Base-by-base conservation (phyloP, 768 basidiomycete species). In the Tephrocybe sp. region DNA sequence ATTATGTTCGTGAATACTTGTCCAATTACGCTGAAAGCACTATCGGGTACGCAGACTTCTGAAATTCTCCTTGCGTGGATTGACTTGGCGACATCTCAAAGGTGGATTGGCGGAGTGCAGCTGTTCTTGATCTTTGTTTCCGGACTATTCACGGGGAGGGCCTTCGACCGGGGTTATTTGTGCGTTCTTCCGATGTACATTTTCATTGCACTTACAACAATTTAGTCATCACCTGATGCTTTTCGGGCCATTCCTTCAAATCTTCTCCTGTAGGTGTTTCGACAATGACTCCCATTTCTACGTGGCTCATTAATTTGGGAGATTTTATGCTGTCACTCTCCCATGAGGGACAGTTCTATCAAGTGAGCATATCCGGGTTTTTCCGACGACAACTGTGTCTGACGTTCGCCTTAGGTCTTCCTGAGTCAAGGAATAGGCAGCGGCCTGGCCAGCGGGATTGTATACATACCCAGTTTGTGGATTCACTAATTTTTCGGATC, bases 21-120 rank as follows among this genome's bases (percentile, higher is more conserved):
- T n/a, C n/a, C n/a, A n/a, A n/a, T n/a, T n/a, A n/a, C n/a, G n/a
- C n/a, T n/a, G n/a, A n/a, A n/a, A n/a, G n/a, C n/a, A n/a, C n/a
- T n/a, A n/a, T n/a, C n/a, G n/a, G n/a, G n/a, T n/a, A n/a, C n/a
- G n/a, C n/a, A n/a, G n/a, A n/a, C n/a, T n/a, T n/a, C n/a, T n/a
- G n/a, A n/a, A n/a, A n/a, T n/a, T n/a, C n/a, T n/a, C n/a, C n/a
- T n/a, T n/a, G n/a, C n/a, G n/a, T n/a, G n/a, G n/a, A n/a, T n/a
- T n/a, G n/a, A n/a, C n/a, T n/a, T n/a, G n/a, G n/a, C n/a, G 15
- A n/a, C 15, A n/a, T 34, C 15, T 28, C 37, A 74, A n/a, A n/a
- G 72, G 19, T 74, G 72, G 72, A 74, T 83, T 30, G 82, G 80
- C 6, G 77, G 80, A 2, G 60, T 69, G 1, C 80, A 84, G 53